Evolutionary conservation across 2,329 filamentous ascomycete species (phyloP), one percentile per base, ranked within the genome.

Genomic region (Phyllosticta paracitricarpa): DNA sequence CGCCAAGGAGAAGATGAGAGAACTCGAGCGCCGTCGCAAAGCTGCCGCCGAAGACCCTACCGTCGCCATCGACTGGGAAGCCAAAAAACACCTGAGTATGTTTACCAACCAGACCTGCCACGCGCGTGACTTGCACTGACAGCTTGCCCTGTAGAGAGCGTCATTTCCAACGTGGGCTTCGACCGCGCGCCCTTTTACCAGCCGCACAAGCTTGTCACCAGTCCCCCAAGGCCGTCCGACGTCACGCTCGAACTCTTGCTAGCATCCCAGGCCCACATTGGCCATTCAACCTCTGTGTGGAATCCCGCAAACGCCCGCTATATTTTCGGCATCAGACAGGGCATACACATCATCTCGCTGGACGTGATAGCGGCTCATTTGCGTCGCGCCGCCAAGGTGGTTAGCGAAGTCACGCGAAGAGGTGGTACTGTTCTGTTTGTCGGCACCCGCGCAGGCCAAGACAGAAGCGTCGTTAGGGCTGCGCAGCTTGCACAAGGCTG

Each of bases 291-390:
- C 2, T 89, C 89, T 64, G 82, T 92, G 57, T 99, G 94, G 94
- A 96, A 99, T 76, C 92, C 94, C 10, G 87, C 85, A 58, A 99
- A 97, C 78, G 87, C 91, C 65, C 84, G 89, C 66, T 97, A 97
- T 77, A 97, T 99, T 72, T 92, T 89, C 73, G 94, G 94, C 68
- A 84, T 96, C 64, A 83, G 94, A 54, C 84, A 94, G 67, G 91
- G 89, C 17, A 87, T 96, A 64, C 93, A 97, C 77, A 91, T 99
- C 72, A 96, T 99, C 74, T 89, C 88, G 9, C 85, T 97, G 3
- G 94, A 99, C 72, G 82, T 85, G 63, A 97, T 89, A 33, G 91
- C 91, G 14, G 88, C 91, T 17, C 88, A 97, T 75, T 82, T 99
- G 61, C 86, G 93, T n/a, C 86, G 94, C 57, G 92, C 94, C 4